A percentile compares a stretch with the other conserved stretches of the same genome.
Conservation (phyloP, 2,329 filamentous ascomycete species). For the Fusarium humuli region DNA sequence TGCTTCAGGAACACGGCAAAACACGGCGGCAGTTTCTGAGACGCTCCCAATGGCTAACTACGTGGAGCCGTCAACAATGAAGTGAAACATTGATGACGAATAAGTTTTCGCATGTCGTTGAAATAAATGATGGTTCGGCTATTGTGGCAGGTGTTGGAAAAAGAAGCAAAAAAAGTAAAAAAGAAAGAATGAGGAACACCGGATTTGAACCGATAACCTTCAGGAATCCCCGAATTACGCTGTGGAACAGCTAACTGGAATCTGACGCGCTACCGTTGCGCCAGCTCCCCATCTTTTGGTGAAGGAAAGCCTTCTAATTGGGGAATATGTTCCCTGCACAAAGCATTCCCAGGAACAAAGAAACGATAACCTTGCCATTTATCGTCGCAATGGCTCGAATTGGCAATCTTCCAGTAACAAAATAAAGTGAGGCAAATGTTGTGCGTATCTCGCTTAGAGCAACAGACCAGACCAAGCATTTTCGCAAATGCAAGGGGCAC, state of each 20-base stretch:
- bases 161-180: neutral
- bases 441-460: neutral
- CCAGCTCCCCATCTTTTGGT: constrained; percentile 9
- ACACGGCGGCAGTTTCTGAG: neutral
- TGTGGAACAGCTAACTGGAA: constrained; percentile 5
- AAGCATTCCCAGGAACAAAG: neutral
- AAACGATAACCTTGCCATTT: neutral
- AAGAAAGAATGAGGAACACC: constrained; percentile 15
- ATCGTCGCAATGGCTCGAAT: neutral
- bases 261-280: constrained; percentile 23
- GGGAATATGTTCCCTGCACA: fast-evolving
- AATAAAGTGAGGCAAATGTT: neutral
- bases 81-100: neutral
- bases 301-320: neutral
- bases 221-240: constrained; percentile 2
- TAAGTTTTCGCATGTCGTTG: neutral
- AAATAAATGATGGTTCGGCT: neutral
- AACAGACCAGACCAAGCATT: constrained; percentile 4
- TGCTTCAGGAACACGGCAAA: neutral
- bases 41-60: neutral
- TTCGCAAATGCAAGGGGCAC: neutral
- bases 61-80: neutral
- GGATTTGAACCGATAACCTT: constrained; percentile 21
- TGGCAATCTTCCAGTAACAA: neutral
- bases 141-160: neutral